phyloP scores from a whole-genome alignment of 1,284 basidiomycete species.

The Rhodofomes roseus region DNA sequence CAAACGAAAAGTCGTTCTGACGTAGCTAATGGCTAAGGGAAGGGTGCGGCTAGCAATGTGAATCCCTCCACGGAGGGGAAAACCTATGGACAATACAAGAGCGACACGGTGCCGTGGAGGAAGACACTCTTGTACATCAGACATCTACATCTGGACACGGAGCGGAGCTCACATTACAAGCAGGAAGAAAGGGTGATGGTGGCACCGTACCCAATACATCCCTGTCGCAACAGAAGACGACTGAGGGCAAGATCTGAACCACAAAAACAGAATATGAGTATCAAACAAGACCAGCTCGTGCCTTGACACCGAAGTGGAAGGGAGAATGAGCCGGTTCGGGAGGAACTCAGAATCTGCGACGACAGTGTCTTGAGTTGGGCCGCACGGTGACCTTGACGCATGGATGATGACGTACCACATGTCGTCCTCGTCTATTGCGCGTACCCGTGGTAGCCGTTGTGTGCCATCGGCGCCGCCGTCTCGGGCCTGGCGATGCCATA shows the following conservation, averaged over 20 bases:
- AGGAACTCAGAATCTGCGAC: background rate
- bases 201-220: background rate
- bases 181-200: background rate
- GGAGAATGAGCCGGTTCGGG: background rate
- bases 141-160: background rate
- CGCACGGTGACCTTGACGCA: background rate
- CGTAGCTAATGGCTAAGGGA: background rate
- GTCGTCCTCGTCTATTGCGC: background rate
- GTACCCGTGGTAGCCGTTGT: background rate
- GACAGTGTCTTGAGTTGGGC: background rate
- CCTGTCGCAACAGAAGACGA: background rate
- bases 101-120: background rate
- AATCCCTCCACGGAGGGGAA: background rate
- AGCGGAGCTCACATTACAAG: background rate
- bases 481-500: slow-evolving; percentile 16
- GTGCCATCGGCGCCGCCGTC: slow-evolving; percentile 10
- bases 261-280: background rate
- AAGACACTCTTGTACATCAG: slow-evolving; percentile 2
- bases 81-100: background rate
- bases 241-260: background rate
- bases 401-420: background rate
- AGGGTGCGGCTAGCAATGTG: background rate
- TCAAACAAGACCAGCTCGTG: slow-evolving; percentile 2
- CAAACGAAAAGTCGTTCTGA: background rate
- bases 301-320: background rate